These are phyloP conservation scores for Ustilago tritici DNA, from an alignment of 1,284 basidiomycete genomes.

Conservation along the genomic window DNA sequence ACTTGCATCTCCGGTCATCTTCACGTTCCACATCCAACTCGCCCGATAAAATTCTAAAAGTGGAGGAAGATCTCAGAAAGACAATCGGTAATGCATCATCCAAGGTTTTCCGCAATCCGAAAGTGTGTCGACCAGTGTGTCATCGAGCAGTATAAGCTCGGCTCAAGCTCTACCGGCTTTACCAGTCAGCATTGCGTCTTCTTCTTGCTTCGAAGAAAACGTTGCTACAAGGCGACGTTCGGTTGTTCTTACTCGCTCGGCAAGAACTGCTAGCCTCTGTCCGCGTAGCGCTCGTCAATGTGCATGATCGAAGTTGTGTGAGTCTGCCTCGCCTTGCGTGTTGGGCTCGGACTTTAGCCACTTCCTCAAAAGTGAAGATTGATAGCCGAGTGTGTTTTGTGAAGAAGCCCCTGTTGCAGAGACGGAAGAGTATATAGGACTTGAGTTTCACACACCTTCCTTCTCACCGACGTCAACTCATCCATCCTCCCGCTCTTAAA, in stretches of 20 bases:
- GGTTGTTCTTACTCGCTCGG: background rate
- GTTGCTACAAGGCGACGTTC: background rate
- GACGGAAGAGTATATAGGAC: conserved; percentile 1
- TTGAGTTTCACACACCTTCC: too few relatives aligned
- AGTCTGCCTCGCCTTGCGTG: background rate
- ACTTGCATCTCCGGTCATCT: conserved; percentile 3
- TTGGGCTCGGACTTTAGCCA: conserved; percentile 10
- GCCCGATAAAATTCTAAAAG: background rate
- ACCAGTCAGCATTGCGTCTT: background rate
- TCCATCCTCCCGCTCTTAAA: too few relatives aligned
- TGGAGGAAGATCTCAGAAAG: background rate
- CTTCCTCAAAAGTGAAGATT: background rate
- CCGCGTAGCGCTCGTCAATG: background rate
- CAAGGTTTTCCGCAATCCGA: background rate
- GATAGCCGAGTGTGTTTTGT: background rate
- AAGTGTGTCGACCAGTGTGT: conserved; percentile 31
- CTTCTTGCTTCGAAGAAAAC: conserved; percentile 1
- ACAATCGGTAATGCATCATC: conserved; percentile 35
- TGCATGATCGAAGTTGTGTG: background rate
- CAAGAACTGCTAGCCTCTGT: background rate
- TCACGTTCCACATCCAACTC: background rate
- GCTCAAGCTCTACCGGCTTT: conserved; percentile 18
- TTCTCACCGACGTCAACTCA: background rate
- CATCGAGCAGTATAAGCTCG: conserved; percentile 18
- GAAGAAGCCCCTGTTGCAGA: background rate